Conservation (phyloP, 345 rosid species). For the Salix brachista region DNA sequence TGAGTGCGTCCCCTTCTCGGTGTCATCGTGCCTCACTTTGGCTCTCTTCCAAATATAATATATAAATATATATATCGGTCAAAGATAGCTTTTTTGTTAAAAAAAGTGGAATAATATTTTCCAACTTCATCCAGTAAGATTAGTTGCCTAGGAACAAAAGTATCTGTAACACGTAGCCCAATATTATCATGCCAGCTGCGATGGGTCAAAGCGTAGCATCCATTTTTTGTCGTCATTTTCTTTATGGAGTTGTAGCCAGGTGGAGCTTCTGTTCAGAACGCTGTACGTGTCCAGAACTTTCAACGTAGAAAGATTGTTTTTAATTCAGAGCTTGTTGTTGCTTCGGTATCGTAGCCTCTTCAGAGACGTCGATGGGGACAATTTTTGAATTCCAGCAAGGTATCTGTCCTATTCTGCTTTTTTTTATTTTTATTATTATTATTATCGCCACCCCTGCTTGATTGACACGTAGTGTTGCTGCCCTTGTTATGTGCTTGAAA, state of each 20-base stretch:
- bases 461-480: constrained; percentile 26
- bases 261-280: not conserved
- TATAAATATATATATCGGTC: not conserved
- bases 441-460: not conserved
- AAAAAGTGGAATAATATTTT: not conserved
- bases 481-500: not conserved
- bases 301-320: constrained; percentile 8
- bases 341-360: constrained; percentile 9
- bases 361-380: constrained; percentile 33
- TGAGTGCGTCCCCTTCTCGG: constrained; percentile 8
- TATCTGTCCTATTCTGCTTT: constrained; percentile 14
- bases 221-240: constrained; percentile 8
- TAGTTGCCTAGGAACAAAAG: constrained; percentile 19
- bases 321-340: not conserved
- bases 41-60: constrained; percentile 10
- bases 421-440: not conserved
- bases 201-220: constrained; percentile 4
- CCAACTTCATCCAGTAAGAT: constrained; percentile 13
- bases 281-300: constrained; percentile 18
- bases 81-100: not conserved
- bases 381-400: not conserved
- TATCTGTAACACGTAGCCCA: constrained; percentile 26
- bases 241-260: constrained; percentile 1
- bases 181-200: constrained; percentile 15
- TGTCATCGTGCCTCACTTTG: constrained; percentile 27